Percentiles rank a stretch among this genome's conserved stretches.
These are phyloP conservation scores for Coemansia sp. DNA, from an alignment of 192 early-diverging fungal species.

Conservation along the genomic window DNA sequence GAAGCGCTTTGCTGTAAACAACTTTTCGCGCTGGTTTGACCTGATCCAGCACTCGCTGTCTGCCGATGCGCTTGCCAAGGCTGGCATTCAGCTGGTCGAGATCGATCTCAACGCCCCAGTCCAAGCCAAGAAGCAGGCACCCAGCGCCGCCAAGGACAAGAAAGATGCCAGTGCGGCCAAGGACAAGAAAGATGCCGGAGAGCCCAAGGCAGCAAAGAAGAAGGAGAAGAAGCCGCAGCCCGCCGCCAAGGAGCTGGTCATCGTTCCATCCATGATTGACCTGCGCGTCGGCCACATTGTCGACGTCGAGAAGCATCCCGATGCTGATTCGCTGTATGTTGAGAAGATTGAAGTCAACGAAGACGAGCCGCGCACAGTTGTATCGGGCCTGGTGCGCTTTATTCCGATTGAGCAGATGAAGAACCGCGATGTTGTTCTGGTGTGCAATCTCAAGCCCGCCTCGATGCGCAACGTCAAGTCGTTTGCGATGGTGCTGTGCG, in stretches of 20 bases:
- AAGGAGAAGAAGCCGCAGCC: slow-evolving; percentile 60
- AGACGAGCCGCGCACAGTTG: slow-evolving; percentile 78
- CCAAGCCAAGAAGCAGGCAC: slow-evolving; percentile 52
- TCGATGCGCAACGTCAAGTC: slow-evolving; percentile 95
- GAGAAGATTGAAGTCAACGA: slow-evolving; percentile 94
- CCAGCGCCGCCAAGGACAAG: slow-evolving; percentile 28
- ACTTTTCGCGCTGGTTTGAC: slow-evolving; percentile 78
- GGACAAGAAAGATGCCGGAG: slow-evolving; percentile 25
- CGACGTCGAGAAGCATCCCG: slow-evolving; percentile 83
- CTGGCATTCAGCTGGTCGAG: slow-evolving; percentile 49
- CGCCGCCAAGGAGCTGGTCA: slow-evolving; percentile 49
- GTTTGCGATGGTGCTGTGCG: slow-evolving; percentile 92
- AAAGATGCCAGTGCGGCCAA: slow-evolving; percentile 20
- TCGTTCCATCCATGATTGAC: slow-evolving; percentile 82
- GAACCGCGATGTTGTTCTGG: slow-evolving; percentile 65
- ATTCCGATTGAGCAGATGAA: slow-evolving; percentile 89
- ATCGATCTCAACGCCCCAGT: slow-evolving; percentile 60
- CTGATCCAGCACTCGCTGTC: slow-evolving; percentile 70
- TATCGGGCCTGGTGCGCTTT: slow-evolving; percentile 90
- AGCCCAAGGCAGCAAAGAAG: slow-evolving; percentile 30
- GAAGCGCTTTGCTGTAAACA: slow-evolving; percentile 59
- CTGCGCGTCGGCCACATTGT: slow-evolving; percentile 91
- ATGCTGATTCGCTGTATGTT: slow-evolving; percentile 95
- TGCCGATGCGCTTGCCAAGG: slow-evolving; percentile 38
- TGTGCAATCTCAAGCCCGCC: slow-evolving; percentile 96